These are phyloP conservation scores for Cladosporium sp. DNA, from an alignment of 2,329 filamentous ascomycete genomes.

Conservation along the genomic window DNA sequence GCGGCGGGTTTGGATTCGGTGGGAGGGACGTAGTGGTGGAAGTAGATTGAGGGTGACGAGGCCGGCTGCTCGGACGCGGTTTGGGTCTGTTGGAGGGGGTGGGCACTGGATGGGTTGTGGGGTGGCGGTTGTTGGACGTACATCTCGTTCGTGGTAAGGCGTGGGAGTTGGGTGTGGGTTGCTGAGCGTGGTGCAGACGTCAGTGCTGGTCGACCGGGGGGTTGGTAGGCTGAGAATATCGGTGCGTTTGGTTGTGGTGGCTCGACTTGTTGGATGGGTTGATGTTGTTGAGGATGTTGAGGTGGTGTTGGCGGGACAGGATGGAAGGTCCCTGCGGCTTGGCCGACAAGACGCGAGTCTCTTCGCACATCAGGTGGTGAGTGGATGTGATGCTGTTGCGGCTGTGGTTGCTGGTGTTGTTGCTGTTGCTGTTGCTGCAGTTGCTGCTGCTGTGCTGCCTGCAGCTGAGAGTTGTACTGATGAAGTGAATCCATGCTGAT, in stretches of 20 bases:
- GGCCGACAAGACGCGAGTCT: conserved; percentile 41
- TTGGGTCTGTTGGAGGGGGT: conserved; percentile 45
- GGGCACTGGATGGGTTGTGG: conserved; percentile 33
- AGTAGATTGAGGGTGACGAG: conserved; percentile 74
- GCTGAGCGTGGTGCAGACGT: conserved; percentile 43
- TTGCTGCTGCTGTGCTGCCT: conserved; percentile 41
- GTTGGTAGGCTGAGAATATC: conserved; percentile 37
- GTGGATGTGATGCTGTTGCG: conserved; percentile 34
- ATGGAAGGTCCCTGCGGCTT: conserved; percentile 25
- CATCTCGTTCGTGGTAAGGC: conserved; percentile 51
- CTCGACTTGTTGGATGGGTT: conserved; percentile 33
- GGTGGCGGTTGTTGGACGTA: conserved; percentile 45
- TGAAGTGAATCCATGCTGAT: conserved; percentile 49
- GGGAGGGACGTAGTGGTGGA: conserved; percentile 90
- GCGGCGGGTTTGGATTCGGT: conserved; percentile 50
- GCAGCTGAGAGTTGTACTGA: conserved; percentile 45
- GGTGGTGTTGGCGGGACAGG: conserved; percentile 27
- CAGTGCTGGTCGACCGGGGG: conserved; percentile 29
- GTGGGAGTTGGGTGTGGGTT: conserved; percentile 45
- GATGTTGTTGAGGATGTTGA: conserved; percentile 35
- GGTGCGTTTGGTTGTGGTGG: conserved; percentile 31
- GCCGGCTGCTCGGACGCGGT: conserved; percentile 56
- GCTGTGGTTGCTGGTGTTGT: conserved; percentile 40
- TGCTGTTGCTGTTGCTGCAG: conserved; percentile 40
- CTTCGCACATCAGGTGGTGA: conserved; percentile 39